Evolutionary conservation across 441 rosid species (phyloP).

Genomic region (Jatropha podagrica): DNA sequence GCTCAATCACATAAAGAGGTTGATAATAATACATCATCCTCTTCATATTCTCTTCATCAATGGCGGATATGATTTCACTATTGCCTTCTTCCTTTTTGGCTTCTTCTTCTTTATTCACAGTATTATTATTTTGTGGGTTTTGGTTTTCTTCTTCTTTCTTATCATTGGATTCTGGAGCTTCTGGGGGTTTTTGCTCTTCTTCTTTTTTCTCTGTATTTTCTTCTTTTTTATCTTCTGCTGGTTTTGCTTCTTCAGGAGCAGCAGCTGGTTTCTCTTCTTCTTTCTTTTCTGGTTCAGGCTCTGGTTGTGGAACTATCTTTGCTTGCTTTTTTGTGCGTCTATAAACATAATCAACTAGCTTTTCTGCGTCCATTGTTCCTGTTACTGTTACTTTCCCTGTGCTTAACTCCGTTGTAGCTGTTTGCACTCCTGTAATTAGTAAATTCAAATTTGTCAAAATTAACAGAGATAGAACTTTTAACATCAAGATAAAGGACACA

Average conservation of each 20-base stretch:
- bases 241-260: constrained; percentile 26
- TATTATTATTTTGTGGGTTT: background rate
- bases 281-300: constrained; percentile 41
- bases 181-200: constrained; percentile 23
- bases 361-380: constrained; percentile 81
- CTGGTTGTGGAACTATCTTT: constrained; percentile 67
- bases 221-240: constrained; percentile 5
- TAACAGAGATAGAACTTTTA: no score
- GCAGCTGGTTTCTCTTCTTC: constrained; percentile 40
- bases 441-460: no score
- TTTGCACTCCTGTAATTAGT: constrained; percentile 62
- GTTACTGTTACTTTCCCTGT: constrained; percentile 72
- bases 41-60: constrained; percentile 55
- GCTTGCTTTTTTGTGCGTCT: constrained; percentile 81
- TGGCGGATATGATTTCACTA: background rate
- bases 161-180: constrained; percentile 18
- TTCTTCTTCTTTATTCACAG: constrained; percentile 22
- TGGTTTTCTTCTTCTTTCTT: constrained; percentile 15
- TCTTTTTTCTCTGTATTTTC: constrained; percentile 30
- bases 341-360: constrained; percentile 78
- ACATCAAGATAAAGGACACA: no score
- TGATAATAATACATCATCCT: constrained; percentile 63
- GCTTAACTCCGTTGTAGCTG: constrained; percentile 59
- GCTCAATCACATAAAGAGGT: constrained; percentile 61
- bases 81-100: constrained; percentile 19